A percentile compares a stretch with the other conserved stretches of the same genome.
Evolutionary conservation across 2,329 filamentous ascomycete species (phyloP).

Genomic region (Cordyceps cateniannulata): DNA sequence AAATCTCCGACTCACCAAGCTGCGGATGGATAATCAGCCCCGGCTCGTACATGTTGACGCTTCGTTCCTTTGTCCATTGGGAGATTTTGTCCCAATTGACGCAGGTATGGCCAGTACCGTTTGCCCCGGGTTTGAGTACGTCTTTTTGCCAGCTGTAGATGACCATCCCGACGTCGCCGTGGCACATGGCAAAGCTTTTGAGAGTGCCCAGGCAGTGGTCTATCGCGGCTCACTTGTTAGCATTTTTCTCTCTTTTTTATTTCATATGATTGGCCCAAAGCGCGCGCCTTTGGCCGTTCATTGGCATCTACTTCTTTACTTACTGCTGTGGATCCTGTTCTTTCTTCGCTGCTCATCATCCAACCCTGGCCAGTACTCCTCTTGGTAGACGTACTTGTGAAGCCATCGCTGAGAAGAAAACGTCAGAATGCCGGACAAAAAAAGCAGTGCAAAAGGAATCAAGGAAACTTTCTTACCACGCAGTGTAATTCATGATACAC

Average conservation of each 20-base stretch:
- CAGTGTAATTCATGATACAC: conserved; percentile 11
- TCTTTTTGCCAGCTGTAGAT: conserved; percentile 12
- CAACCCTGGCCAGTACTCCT: conserved; percentile 7
- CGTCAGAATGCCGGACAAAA: not conserved
- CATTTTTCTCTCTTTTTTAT: not conserved
- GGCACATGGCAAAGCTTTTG: conserved; percentile 7
- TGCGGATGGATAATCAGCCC: conserved; percentile 1
- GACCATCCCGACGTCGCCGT: conserved; percentile 9
- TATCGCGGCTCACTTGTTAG: not conserved
- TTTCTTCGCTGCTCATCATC: conserved; percentile 7
- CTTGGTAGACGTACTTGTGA: conserved; percentile 12
- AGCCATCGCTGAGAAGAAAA: not conserved
- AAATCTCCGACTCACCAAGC: not conserved
- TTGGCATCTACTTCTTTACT: too few relatives aligned
- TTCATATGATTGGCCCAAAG: too few relatives aligned
- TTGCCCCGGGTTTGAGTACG: not conserved
- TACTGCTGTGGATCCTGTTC: conserved; percentile 11
- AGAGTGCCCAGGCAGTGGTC: conserved; percentile 9
- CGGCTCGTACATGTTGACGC: conserved; percentile 4
- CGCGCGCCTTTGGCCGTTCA: too few relatives aligned
- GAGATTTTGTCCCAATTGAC: conserved; percentile 5
- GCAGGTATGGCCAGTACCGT: not conserved
- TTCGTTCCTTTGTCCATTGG: not conserved
- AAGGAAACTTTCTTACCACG: not conserved
- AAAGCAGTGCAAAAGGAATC: too few relatives aligned